Base-by-base conservation (phyloP, 2,329 filamentous ascomycete species). In the Podosphaera xanthii region DNA sequence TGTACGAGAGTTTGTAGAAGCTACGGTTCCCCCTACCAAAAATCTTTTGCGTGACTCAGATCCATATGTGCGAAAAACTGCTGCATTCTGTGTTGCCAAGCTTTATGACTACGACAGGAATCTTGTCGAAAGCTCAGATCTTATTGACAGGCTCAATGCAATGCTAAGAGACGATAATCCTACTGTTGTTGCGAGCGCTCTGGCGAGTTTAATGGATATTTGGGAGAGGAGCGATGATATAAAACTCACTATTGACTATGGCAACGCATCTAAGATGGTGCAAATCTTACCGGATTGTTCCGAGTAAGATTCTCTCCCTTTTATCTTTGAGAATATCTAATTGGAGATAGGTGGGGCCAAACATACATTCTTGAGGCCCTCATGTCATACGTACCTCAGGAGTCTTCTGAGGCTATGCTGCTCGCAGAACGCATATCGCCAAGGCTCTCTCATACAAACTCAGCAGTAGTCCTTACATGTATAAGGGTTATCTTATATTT, bases 191-290 rank as follows among this genome's bases (percentile, higher is more conserved):
- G 91, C 92, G 9, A 96, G 90, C 69, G 90, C 94, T 5, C 73
- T 98, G 62, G 91, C 92, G 34, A 79, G 86, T 42, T 71, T 98
- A 67, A 92, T 95, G 81, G 92, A 98, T 71, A 97, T 98, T 57
- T 98, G 92, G 92, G 92, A 97, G 70, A 80, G 91, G 60, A 97
- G 90, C 69, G 91, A 97, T 71, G 88, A 86, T 60, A 98, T 98
- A 71, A 96, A 95, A 70, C 81, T 98, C 63, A 97, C 92, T 2
- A 96, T 98, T 66, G 92, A 98, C 72, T 97, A 98, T 70, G 82
- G 82, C 62, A 98, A 94, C 72, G 92, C 92, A 34, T 97, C 91
- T 58, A 98, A 98, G 73, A 92, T 98, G 76, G 89, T 97, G 42
- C 89, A 92, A 50, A 97, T 98, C 62, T 72, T 98, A 33, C 84